Evolutionary conservation across 306 rosid species (phyloP), one percentile per base, ranked within the genome.

Genomic region (Leucaena leucocephala): DNA sequence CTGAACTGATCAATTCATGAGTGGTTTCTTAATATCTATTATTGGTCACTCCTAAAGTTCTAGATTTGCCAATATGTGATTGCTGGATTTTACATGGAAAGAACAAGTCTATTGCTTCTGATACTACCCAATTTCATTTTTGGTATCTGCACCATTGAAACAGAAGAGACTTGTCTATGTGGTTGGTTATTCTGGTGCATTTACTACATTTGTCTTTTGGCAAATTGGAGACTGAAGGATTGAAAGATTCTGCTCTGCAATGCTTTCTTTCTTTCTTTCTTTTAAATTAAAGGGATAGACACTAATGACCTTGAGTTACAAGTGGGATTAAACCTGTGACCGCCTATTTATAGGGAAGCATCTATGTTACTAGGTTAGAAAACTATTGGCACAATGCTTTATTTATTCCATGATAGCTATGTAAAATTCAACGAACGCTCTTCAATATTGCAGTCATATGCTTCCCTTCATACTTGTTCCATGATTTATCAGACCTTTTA

Each of bases 1-100:
- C 88, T 43, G 86, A 78, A 54, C 83, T 80, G 22, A 10, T 88
- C 69, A 91, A 88, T 68, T 58, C 87, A 17, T 89, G 85, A 87
- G 68, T 78, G 71, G 61, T 78, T 49, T 67, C 38, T 65, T 39
- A 7, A 65, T 72, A 46, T 75, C 78, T 33, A 27, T 74, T 46
- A 61, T 4, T 73, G 76, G 42, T 17, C 54, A 64, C 48, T 44
- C 52, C 15, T 33, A 40, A 42, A 49, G 78, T 35, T 72, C 68
- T 81, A 55, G 77, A 36, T 3, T 49, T 15, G 14, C 73, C 49
- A 27, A 38, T 52, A 43, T 59, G 55, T 39, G 27, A 76, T 36
- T 63, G 71, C 58, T 75, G 5, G n/a, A 70, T 61, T 44, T 74
- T 70, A 50, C 72, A 49, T 36, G 82, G 72, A 82, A 74, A 67